These are phyloP conservation scores for Tranzscheliella williamsii DNA, from an alignment of 1,284 basidiomycete genomes.

Conservation along the genomic window DNA sequence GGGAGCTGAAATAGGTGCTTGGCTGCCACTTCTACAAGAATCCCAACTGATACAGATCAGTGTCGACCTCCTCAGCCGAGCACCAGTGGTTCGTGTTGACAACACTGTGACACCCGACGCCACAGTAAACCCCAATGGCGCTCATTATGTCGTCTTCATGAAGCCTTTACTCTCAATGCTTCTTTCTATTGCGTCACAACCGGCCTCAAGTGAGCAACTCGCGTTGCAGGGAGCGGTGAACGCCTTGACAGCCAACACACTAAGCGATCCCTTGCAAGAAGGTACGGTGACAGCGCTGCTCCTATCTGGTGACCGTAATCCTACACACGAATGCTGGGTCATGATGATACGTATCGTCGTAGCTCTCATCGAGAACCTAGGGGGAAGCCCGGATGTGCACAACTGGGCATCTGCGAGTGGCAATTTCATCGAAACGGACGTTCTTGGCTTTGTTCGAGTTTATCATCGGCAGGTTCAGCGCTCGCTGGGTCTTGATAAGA, in stretches of 20 bases:
- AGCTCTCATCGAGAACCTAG: slow-evolving; percentile 70
- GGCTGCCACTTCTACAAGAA: slow-evolving; percentile 80
- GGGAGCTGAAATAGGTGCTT: slow-evolving; percentile 73
- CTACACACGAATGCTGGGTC: slow-evolving; percentile 79
- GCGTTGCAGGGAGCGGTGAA: slow-evolving; percentile 80
- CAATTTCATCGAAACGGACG: slow-evolving; percentile 83
- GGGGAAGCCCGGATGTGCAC: slow-evolving; percentile 16
- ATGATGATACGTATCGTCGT: slow-evolving; percentile 80
- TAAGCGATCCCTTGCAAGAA: slow-evolving; percentile 74
- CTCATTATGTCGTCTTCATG: slow-evolving; percentile 31
- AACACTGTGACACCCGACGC: slow-evolving; percentile 4
- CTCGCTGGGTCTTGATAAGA: slow-evolving; percentile 73
- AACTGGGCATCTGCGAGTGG: slow-evolving; percentile 65
- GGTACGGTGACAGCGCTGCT: slow-evolving; percentile 73
- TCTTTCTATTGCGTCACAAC: slow-evolving; percentile 77
- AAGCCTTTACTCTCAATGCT: slow-evolving; percentile 76
- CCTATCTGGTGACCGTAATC: slow-evolving; percentile 73
- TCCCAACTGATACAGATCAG: slow-evolving; percentile 77
- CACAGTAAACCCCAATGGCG: slow-evolving; percentile 15
- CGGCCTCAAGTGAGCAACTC: slow-evolving; percentile 78
- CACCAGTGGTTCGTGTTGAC: slow-evolving; percentile 51
- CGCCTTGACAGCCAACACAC: slow-evolving; percentile 79
- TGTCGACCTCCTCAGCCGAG: slow-evolving; percentile 73
- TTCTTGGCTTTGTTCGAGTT: slow-evolving; percentile 80
- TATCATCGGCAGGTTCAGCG: slow-evolving; percentile 78